These are phyloP conservation scores for Colletotrichum sidae DNA, from an alignment of 2,329 filamentous ascomycete species.

Conservation along the genomic window DNA sequence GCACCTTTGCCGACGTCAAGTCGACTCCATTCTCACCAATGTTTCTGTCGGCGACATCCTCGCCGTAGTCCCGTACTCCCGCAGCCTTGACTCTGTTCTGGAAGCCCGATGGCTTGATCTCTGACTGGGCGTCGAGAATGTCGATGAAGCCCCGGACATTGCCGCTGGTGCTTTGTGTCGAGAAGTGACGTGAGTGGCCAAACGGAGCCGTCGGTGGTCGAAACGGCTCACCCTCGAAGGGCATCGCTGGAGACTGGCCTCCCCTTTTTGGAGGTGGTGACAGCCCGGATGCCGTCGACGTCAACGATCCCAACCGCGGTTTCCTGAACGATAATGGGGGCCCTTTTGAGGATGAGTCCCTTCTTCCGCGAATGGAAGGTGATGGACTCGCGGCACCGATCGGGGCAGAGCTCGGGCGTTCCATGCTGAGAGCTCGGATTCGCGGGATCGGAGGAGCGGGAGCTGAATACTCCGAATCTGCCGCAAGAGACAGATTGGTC, in stretches of 20 bases:
- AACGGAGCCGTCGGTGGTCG: constrained; percentile 40
- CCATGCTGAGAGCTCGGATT: constrained; percentile 42
- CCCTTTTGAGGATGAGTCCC: constrained; percentile 32
- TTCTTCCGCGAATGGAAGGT: constrained; percentile 29
- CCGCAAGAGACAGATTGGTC: constrained; percentile 39
- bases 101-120: constrained; percentile 62
- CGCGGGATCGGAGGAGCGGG: constrained; percentile 46
- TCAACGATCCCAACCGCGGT: constrained; percentile 22
- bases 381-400: constrained; percentile 27
- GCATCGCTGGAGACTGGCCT: constrained; percentile 5
- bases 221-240: constrained; percentile 23
- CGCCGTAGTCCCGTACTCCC: constrained; percentile 68
- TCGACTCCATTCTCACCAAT: constrained; percentile 52
- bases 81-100: constrained; percentile 60
- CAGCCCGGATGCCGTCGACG: constrained; percentile 4
- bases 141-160: constrained; percentile 56
- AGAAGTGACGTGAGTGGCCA: constrained; percentile 45
- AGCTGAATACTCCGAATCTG: constrained; percentile 42
- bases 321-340: constrained; percentile 38
- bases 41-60: constrained; percentile 74
- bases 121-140: constrained; percentile 68
- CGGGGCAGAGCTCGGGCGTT: constrained; percentile 53
- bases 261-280: constrained; percentile 17
- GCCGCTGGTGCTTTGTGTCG: constrained; percentile 46
- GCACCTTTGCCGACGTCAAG: constrained; percentile 48